Percentiles rank a stretch among this genome's conserved stretches.
Conservation (phyloP, 2,329 filamentous ascomycete species). For the Sporothrix protearum region DNA sequence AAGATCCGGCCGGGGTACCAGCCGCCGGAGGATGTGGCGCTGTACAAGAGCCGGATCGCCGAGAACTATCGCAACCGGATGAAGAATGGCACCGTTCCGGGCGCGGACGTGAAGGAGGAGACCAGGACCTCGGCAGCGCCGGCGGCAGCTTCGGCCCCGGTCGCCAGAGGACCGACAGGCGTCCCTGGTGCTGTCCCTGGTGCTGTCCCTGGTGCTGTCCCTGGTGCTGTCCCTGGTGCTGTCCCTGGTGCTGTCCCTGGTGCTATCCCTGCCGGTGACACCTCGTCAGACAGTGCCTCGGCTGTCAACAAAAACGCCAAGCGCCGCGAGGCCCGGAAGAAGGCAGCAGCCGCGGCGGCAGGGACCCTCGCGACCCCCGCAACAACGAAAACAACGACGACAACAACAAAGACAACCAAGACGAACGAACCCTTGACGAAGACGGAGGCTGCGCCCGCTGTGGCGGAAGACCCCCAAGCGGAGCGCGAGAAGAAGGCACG, state of each 20-base stretch:
- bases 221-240: slow-evolving; percentile 7
- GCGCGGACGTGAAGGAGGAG: slow-evolving; percentile 51
- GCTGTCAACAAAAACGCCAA: slow-evolving; percentile 84
- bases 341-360: slow-evolving; percentile 28
- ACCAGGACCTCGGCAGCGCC: neutral
- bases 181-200: neutral
- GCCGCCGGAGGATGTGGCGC: slow-evolving; percentile 90
- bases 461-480: slow-evolving; percentile 47
- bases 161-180: neutral
- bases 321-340: slow-evolving; percentile 60
- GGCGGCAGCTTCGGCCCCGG: neutral
- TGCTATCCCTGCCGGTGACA: neutral
- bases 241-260: slow-evolving; percentile 1
- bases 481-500: slow-evolving; percentile 91
- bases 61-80: slow-evolving; percentile 77
- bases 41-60: slow-evolving; percentile 91
- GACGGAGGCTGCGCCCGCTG: slow-evolving; percentile 31
- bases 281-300: slow-evolving; percentile 41
- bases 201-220: neutral
- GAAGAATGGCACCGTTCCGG: slow-evolving; percentile 64
- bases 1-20: slow-evolving; percentile 89
- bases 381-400: slow-evolving; percentile 47
- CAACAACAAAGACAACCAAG: slow-evolving; percentile 37
- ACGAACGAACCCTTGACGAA: no score
- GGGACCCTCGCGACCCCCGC: slow-evolving; percentile 35